Evolutionary conservation across 1,284 basidiomycete genomes (phyloP).

Genomic region (Trichosporon faecale): DNA sequence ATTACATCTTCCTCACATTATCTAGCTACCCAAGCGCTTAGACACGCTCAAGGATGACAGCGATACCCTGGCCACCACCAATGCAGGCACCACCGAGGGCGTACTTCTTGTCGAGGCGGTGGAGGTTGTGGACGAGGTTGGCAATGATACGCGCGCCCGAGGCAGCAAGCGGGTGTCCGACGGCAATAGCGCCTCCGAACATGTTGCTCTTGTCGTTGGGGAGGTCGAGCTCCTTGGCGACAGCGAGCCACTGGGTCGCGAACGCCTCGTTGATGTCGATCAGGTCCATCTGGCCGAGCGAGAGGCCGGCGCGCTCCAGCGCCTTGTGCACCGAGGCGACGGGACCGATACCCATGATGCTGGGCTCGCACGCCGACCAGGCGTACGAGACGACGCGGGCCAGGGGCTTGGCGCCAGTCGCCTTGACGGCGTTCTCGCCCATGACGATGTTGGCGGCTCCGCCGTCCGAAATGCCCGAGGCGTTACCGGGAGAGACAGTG

Average conservation of each 20-base stretch:
- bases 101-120: conserved; percentile 57
- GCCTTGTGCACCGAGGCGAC: conserved; percentile 49
- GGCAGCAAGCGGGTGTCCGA: conserved; percentile 59
- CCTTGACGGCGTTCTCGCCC: conserved; percentile 54
- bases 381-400: conserved; percentile 56
- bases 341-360: conserved; percentile 60
- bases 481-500: conserved; percentile 58
- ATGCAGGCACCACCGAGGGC: conserved; percentile 60
- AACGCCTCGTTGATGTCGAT: conserved; percentile 62
- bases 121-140: conserved; percentile 58
- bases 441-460: conserved; percentile 59
- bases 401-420: conserved; percentile 55
- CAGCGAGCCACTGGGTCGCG: conserved; percentile 58
- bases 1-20: conserved; percentile 8
- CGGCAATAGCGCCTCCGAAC: conserved; percentile 55
- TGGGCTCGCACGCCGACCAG: conserved; percentile 58
- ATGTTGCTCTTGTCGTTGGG: conserved; percentile 58
- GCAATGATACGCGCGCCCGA: conserved; percentile 57
- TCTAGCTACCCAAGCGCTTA: conserved; percentile 7
- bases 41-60: conserved; percentile 43
- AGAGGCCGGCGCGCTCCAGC: conserved; percentile 40
- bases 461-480: conserved; percentile 58
- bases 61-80: conserved; percentile 52
- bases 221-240: conserved; percentile 58
- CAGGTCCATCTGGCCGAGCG: conserved; percentile 56